Evolutionary conservation across 306 rosid species (phyloP).

Genomic region (Cajanus cajan): DNA sequence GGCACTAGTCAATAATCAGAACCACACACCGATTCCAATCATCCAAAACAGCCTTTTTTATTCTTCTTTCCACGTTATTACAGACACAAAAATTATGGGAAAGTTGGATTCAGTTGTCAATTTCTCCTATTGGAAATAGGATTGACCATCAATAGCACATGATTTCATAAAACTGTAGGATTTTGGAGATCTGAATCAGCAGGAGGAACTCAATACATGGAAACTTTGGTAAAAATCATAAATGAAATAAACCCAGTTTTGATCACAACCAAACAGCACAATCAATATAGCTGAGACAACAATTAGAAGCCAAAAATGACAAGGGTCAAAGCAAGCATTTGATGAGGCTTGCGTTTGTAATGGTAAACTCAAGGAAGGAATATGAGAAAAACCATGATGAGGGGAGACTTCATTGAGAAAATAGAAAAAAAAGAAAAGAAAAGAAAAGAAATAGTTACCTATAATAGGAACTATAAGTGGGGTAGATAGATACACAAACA

Average conservation of each 20-base stretch:
- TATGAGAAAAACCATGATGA: not conserved
- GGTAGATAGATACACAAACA: not conserved
- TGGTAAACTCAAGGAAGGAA: not conserved
- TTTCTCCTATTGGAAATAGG: not conserved
- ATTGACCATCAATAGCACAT: not conserved
- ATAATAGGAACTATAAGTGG: constrained; percentile 33
- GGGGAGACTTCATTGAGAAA: constrained; percentile 29
- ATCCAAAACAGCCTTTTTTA: not conserved
- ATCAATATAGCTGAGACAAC: constrained; percentile 2
- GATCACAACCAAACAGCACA: constrained; percentile 20
- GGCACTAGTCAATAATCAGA: constrained; percentile 17
- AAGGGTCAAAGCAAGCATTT: not conserved
- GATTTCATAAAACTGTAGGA: not conserved
- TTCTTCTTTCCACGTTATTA: not conserved
- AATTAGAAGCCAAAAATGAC: constrained; percentile 32
- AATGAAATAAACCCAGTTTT: constrained; percentile 40
- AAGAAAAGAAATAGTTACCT: constrained; percentile 22
- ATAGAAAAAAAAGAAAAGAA: constrained; percentile 5
- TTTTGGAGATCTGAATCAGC: not conserved
- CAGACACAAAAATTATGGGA: not conserved
- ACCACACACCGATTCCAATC: constrained; percentile 24
- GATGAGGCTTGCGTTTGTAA: constrained; percentile 28
- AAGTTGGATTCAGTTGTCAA: not conserved
- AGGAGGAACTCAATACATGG: constrained; percentile 22
- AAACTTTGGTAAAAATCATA: constrained; percentile 10